Evolutionary conservation across 2,329 filamentous ascomycete genomes (phyloP).

Genomic region (Penicillium sp.): DNA sequence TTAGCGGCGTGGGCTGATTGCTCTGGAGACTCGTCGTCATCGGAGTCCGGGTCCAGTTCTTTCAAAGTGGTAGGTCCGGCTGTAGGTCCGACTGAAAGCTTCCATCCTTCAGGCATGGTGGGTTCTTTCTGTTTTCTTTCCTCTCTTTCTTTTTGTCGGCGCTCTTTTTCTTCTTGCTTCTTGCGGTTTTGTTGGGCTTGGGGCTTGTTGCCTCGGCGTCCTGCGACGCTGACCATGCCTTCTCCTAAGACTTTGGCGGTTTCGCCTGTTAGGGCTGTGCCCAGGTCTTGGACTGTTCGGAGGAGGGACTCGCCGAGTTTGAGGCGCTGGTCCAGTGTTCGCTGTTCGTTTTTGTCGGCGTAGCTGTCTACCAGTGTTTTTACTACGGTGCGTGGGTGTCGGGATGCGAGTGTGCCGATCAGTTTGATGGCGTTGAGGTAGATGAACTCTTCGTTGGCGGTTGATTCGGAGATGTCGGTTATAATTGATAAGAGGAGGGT

Average conservation of each 20-base stretch:
- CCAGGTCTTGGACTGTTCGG: slow-evolving; percentile 43
- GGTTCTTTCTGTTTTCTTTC: slow-evolving; percentile 26
- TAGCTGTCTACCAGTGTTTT: slow-evolving; percentile 44
- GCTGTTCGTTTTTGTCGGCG: slow-evolving; percentile 38
- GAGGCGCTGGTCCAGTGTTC: slow-evolving; percentile 41
- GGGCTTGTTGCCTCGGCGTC: slow-evolving; percentile 39
- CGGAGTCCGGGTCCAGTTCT: slow-evolving; percentile 22
- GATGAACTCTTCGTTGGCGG: slow-evolving; percentile 43
- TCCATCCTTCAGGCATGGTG: slow-evolving; percentile 32
- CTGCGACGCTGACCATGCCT: slow-evolving; percentile 40
- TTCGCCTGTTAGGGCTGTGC: slow-evolving; percentile 38
- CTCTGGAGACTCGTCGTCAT: slow-evolving; percentile 38
- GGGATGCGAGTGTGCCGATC: slow-evolving; percentile 41
- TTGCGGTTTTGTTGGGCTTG: slow-evolving; percentile 34
- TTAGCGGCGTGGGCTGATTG: slow-evolving; percentile 35
- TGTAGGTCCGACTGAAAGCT: slow-evolving; percentile 19
- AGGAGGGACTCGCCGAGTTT: slow-evolving; percentile 44
- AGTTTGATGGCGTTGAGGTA: slow-evolving; percentile 46
- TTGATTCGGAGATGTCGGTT: slow-evolving; percentile 32
- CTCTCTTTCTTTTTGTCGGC: slow-evolving; percentile 28
- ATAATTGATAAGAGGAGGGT: slow-evolving; percentile 42
- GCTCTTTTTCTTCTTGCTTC: slow-evolving; percentile 28
- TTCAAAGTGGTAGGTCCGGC: slow-evolving; percentile 8
- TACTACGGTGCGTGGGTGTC: slow-evolving; percentile 43
- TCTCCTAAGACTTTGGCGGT: slow-evolving; percentile 40